Evolutionary conservation across 768 basidiomycete species (phyloP).

Genomic region (Auricularia sp.): DNA sequence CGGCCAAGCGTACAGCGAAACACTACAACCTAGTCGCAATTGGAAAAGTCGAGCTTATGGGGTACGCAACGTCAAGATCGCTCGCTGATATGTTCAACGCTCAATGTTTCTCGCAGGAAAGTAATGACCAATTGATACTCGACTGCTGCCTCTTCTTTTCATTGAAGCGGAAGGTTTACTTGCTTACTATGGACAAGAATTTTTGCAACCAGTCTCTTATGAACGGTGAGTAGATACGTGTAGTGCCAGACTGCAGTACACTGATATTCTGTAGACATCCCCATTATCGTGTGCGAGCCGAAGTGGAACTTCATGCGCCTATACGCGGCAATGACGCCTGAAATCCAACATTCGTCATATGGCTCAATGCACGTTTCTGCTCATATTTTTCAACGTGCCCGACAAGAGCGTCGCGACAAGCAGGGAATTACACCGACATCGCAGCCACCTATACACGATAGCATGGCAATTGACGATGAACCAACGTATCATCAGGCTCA

Average conservation of each 20-base stretch:
- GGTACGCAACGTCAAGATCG: background rate
- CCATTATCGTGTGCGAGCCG: background rate
- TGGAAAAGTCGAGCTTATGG: slow-evolving; percentile 37
- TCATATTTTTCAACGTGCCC: background rate
- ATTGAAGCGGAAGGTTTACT: slow-evolving; percentile 29
- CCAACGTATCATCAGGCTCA: background rate
- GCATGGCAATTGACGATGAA: slow-evolving; percentile 53
- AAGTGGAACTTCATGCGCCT: background rate
- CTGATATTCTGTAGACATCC: background rate
- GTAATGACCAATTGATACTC: slow-evolving; percentile 62
- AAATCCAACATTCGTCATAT: background rate
- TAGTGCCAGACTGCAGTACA: background rate
- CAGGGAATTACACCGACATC: background rate
- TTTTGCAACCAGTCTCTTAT: slow-evolving; percentile 44
- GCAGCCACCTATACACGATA: slow-evolving; percentile 10
- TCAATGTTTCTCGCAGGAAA: slow-evolving; percentile 14
- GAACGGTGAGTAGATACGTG: slow-evolving; percentile 25
- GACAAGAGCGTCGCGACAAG: background rate
- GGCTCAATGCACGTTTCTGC: background rate
- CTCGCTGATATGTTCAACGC: background rate
- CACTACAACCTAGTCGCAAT: slow-evolving; percentile 43
- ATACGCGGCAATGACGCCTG: background rate
- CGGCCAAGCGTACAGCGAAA: slow-evolving; percentile 54
- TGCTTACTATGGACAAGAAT: slow-evolving; percentile 61
- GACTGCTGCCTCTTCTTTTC: slow-evolving; percentile 64